These are phyloP conservation scores for Liriodendron chinense DNA, from an alignment of 164 flowering plant genomes.

Conservation along the genomic window DNA sequence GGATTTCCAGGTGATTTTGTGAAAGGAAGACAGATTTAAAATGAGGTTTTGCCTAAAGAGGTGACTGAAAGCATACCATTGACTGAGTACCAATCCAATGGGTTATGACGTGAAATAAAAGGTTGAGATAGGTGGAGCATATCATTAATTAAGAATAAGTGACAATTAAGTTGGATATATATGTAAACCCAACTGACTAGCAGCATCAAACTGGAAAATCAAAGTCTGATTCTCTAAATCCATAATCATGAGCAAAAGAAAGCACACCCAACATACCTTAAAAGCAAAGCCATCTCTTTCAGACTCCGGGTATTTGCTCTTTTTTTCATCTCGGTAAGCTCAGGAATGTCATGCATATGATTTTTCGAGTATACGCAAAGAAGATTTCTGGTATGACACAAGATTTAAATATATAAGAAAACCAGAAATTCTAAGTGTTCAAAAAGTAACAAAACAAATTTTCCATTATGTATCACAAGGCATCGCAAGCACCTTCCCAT, in stretches of 20 bases:
- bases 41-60: no score
- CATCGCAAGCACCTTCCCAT: constrained; percentile 77
- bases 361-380: constrained; percentile 94
- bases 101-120: no score
- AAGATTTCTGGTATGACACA: constrained; percentile 62
- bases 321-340: constrained; percentile 79
- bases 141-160: background rate
- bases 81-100: no score
- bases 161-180: background rate
- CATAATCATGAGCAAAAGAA: background rate
- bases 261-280: constrained; percentile 50
- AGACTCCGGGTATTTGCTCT: constrained; percentile 80
- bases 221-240: background rate
- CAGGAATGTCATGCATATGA: constrained; percentile 86
- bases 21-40: no score
- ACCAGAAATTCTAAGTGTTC: background rate
- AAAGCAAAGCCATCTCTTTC: constrained; percentile 86
- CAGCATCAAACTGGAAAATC: background rate
- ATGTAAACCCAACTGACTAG: background rate
- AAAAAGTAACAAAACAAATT: background rate
- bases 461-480: background rate
- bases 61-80: no score
- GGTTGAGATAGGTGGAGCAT: no score
- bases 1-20: no score
- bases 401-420: background rate